Percentiles rank a stretch among this genome's conserved stretches.
phyloP scores from a whole-genome alignment of 1,139 yeast genomes.

The Candida tetrigidarum region DNA sequence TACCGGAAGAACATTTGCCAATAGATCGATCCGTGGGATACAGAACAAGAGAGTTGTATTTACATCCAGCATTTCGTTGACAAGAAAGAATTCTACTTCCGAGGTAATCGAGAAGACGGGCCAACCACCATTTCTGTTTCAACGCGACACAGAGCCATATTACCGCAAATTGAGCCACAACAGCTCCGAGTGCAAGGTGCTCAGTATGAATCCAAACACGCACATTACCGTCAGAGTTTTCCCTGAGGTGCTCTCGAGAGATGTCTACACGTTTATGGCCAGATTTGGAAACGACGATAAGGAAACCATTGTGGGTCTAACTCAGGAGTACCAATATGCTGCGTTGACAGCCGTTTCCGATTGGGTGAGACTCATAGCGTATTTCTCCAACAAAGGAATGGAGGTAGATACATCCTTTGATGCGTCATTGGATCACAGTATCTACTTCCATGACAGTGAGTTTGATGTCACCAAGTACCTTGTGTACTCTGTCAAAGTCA shows the following conservation, averaged over 20 bases:
- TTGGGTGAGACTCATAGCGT: conserved; percentile 46
- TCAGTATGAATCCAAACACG: too few species aligned
- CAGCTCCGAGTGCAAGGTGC: too few species aligned
- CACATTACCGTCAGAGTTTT: too few species aligned
- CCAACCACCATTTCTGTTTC: too few species aligned
- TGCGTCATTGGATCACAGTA: conserved; percentile 70
- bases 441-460: conserved; percentile 56
- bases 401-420: too few species aligned
- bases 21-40: conserved; percentile 58
- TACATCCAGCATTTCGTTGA: conserved; percentile 57
- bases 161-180: too few species aligned
- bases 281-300: conserved; percentile 41
- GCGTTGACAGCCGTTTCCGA: conserved; percentile 70
- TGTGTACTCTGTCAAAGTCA: conserved; percentile 37
- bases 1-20: conserved; percentile 63
- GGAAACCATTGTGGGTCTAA: conserved; percentile 19
- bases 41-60: conserved; percentile 57
- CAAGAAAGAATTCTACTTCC: conserved; percentile 37
- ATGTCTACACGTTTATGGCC: conserved; percentile 41
- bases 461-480: conserved; percentile 48
- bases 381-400: too few species aligned
- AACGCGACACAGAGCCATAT: too few species aligned
- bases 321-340: conserved; percentile 48
- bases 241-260: too few species aligned
- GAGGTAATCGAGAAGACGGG: conserved; percentile 18